These are phyloP conservation scores for Xylaria scruposa DNA, from an alignment of 495 filamentous ascomycete species.

Conservation along the genomic window DNA sequence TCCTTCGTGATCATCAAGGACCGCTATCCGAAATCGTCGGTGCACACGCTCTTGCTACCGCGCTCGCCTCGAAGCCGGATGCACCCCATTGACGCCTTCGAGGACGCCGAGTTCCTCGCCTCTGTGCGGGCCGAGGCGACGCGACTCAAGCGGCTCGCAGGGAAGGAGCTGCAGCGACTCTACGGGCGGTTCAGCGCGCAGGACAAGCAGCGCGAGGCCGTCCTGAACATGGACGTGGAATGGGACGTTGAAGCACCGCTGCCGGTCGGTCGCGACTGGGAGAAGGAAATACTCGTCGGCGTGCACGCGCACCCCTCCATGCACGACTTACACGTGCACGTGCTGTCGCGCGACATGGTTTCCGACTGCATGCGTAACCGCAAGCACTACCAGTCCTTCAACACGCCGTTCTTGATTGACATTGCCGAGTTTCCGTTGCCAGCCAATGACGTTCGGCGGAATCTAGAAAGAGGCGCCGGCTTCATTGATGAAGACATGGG, in stretches of 20 bases:
- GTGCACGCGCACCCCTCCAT: conserved; percentile 89
- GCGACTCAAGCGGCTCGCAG: conserved; percentile 69
- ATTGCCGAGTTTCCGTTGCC: conserved; percentile 83
- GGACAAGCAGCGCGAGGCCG: conserved; percentile 63
- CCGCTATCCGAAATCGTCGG: conserved; percentile 79
- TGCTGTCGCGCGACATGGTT: conserved; percentile 76
- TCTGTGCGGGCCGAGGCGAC: conserved; percentile 64
- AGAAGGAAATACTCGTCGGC: conserved; percentile 74
- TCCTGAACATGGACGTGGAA: conserved; percentile 63
- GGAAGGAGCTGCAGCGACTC: conserved; percentile 74
- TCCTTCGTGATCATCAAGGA: conserved; percentile 85
- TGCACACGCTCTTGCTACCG: conserved; percentile 88
- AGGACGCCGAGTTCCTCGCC: conserved; percentile 73
- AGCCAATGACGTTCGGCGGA: conserved; percentile 62
- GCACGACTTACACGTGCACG: conserved; percentile 91
- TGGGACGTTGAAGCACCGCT: conserved; percentile 52
- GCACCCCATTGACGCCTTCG: conserved; percentile 82
- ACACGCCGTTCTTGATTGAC: conserved; percentile 82
- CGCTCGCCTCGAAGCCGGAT: conserved; percentile 68
- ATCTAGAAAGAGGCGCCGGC: conserved; percentile 55
- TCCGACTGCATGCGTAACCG: conserved; percentile 74
- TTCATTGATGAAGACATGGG: conserved; percentile 68
- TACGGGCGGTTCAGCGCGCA: conserved; percentile 68
- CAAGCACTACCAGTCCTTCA: conserved; percentile 94
- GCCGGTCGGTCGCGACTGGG: conserved; percentile 79